phyloP scores from a whole-genome alignment of 2,329 filamentous ascomycete species.

The Venturia oleaginea region DNA sequence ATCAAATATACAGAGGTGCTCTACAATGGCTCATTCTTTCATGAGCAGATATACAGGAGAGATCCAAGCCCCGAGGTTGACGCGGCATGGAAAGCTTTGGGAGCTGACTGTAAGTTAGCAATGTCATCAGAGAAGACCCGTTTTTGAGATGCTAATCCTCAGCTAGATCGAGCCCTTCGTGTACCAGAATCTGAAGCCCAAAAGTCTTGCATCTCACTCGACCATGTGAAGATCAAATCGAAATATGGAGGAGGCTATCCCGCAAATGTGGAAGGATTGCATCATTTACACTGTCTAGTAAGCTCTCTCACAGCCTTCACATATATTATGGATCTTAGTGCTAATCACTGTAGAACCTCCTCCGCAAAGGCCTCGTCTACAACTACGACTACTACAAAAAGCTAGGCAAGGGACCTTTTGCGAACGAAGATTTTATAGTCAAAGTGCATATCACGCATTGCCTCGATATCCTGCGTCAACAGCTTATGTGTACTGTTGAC shows the following conservation, averaged over 20 bases:
- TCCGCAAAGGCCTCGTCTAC: slow-evolving; percentile 50
- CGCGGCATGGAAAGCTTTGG: slow-evolving; percentile 46
- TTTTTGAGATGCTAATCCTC: slow-evolving; percentile 35
- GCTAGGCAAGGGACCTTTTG: slow-evolving; percentile 43
- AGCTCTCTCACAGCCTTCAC: neutral
- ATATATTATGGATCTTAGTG: neutral
- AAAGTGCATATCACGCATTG: slow-evolving; percentile 52
- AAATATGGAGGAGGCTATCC: slow-evolving; percentile 51
- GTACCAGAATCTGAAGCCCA: neutral
- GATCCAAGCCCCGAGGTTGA: slow-evolving; percentile 45
- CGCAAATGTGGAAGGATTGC: slow-evolving; percentile 48
- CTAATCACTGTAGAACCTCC: slow-evolving; percentile 38
- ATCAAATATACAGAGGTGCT: slow-evolving; percentile 32
- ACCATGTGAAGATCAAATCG: slow-evolving; percentile 48
- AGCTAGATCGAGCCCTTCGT: slow-evolving; percentile 34
- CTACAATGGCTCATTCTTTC: slow-evolving; percentile 50
- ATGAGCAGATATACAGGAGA: slow-evolving; percentile 45
- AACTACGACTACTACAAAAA: slow-evolving; percentile 50
- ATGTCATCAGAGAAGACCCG: slow-evolving; percentile 38
- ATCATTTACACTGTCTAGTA: slow-evolving; percentile 51
- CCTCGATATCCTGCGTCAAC: slow-evolving; percentile 52
- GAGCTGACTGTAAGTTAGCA: slow-evolving; percentile 32
- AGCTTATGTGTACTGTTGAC: slow-evolving; percentile 55
- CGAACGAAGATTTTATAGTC: slow-evolving; percentile 46
- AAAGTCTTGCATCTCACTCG: slow-evolving; percentile 40